phyloP scores from a whole-genome alignment of 345 rosid species.

The Jatropha curcas region DNA sequence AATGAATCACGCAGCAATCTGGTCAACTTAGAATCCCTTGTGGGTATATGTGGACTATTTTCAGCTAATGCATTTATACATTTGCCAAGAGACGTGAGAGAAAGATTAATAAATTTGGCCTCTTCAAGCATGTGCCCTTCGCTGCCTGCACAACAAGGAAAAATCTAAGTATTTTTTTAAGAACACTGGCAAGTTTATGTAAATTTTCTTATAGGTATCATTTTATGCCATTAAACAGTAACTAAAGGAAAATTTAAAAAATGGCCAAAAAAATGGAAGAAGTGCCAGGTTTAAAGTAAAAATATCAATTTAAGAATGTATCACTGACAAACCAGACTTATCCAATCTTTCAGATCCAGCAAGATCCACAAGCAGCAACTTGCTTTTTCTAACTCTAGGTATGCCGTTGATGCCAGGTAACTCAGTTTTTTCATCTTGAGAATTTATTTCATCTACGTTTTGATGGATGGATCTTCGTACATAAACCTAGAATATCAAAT shows the following conservation, averaged over 20 bases:
- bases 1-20: constrained; percentile 96
- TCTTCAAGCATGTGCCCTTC: constrained; percentile 88
- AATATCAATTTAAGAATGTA: neutral
- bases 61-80: constrained; percentile 98
- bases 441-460: constrained; percentile 38
- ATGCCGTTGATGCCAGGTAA: constrained; percentile 42
- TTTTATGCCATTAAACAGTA: neutral
- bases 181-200: constrained; percentile 3
- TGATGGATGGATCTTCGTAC: constrained; percentile 60
- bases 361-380: constrained; percentile 90
- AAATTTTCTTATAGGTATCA: neutral
- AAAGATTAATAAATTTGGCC: constrained; percentile 93
- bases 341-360: constrained; percentile 96
- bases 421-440: constrained; percentile 30
- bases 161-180: neutral
- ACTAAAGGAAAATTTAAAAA: neutral
- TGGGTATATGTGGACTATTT: constrained; percentile 87
- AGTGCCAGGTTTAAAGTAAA: neutral
- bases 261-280: neutral
- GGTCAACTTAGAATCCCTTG: constrained; percentile 91
- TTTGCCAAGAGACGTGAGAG: constrained; percentile 88
- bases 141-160: constrained; percentile 55
- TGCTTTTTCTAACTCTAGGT: constrained; percentile 81
- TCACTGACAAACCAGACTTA: constrained; percentile 70
- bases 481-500: constrained; percentile 49